These are phyloP conservation scores for Neurospora crassa DNA, from an alignment of 2,329 filamentous ascomycete species.

Conservation along the genomic window DNA sequence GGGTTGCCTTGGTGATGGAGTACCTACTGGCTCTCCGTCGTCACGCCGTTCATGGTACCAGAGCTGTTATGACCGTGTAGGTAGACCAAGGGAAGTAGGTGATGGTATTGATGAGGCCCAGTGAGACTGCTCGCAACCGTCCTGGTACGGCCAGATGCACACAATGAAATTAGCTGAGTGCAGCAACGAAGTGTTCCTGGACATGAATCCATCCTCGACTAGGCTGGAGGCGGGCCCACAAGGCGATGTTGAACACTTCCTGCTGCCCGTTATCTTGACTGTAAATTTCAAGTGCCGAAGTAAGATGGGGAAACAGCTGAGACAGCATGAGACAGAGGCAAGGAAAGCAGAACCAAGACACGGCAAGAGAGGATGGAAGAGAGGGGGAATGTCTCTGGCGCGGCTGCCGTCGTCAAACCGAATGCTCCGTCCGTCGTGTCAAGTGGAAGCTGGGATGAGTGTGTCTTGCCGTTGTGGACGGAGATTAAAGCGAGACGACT, in stretches of 20 bases:
- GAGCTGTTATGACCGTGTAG: neutral
- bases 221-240: neutral
- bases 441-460: neutral
- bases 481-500: neutral
- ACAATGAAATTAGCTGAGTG: neutral
- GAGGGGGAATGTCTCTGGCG: neutral
- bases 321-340: neutral
- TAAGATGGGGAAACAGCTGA: neutral
- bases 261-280: neutral
- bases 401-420: neutral
- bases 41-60: neutral
- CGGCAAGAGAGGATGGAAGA: neutral
- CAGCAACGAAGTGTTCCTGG: neutral
- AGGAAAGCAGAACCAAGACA: neutral
- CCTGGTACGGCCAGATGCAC: neutral
- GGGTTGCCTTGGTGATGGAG: neutral
- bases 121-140: neutral
- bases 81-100: neutral
- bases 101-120: neutral
- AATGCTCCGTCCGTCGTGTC: neutral
- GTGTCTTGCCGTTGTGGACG: no score
- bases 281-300: neutral
- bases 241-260: neutral
- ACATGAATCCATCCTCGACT: neutral
- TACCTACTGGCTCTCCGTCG: neutral